Evolutionary conservation across 768 basidiomycete species (phyloP).

Genomic region (Coprinellus aureogranulatus): DNA sequence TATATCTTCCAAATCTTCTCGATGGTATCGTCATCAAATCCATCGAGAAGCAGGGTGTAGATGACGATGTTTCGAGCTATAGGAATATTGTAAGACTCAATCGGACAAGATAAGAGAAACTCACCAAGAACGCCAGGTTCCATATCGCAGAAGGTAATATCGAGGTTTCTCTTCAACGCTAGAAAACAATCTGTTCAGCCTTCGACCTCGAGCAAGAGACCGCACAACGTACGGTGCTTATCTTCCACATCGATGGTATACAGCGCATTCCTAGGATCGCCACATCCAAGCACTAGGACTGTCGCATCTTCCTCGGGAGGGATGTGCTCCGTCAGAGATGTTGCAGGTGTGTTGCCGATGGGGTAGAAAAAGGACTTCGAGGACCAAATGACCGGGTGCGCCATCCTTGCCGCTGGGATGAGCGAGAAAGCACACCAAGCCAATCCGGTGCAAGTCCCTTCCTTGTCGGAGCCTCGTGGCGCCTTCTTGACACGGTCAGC

Average conservation of each 20-base stretch:
- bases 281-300: conserved; percentile 55
- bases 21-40: conserved; percentile 8
- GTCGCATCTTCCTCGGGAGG: conserved; percentile 44
- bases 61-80: conserved; percentile 51
- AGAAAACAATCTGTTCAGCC: not conserved
- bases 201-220: not conserved
- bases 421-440: too few species aligned
- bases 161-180: conserved; percentile 27
- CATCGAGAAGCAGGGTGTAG: conserved; percentile 40
- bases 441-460: too few species aligned
- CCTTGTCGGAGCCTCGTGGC: too few species aligned
- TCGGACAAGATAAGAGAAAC: not conserved
- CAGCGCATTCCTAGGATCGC: conserved; percentile 54
- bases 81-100: not conserved
- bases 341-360: conserved; percentile 57
- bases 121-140: conserved; percentile 49
- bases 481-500: too few species aligned
- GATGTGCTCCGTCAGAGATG: conserved; percentile 46
- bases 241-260: conserved; percentile 42
- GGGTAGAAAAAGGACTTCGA: conserved; percentile 53
- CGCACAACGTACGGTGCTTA: conserved; percentile 18
- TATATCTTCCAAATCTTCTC: conserved; percentile 43
- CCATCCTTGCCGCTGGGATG: conserved; percentile 27
- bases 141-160: conserved; percentile 51
- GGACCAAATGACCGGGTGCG: conserved; percentile 42